Evolutionary conservation across 306 rosid genomes (phyloP).

Genomic region (Prunus davidiana): DNA sequence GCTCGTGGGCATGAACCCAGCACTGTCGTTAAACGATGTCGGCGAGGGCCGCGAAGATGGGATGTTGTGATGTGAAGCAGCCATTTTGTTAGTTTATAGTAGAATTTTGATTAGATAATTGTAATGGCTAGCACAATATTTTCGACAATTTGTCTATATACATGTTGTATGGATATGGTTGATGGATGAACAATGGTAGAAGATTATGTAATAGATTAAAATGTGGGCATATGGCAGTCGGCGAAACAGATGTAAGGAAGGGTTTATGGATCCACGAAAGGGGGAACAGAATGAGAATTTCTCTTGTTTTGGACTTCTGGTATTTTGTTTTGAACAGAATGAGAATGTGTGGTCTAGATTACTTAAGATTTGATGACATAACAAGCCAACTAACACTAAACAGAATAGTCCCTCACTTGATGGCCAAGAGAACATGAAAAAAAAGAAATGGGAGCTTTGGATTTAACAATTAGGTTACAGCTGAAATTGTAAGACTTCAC

Average conservation of each 20-base stretch:
- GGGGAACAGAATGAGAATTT: too few species aligned
- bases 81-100: background rate
- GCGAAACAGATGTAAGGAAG: background rate
- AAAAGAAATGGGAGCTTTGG: background rate
- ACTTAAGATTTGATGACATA: background rate
- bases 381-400: background rate
- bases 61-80: background rate
- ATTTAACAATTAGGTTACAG: background rate
- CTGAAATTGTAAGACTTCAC: background rate
- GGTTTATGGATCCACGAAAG: background rate
- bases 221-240: background rate
- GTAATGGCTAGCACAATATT: too few species aligned
- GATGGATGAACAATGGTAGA: too few species aligned
- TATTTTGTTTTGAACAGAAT: too few species aligned
- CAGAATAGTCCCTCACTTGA: too few species aligned
- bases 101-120: too few species aligned
- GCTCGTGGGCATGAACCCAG: background rate
- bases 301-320: too few species aligned
- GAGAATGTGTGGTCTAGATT: background rate
- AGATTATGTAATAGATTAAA: too few species aligned
- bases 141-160: too few species aligned
- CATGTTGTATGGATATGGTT: too few species aligned
- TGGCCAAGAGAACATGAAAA: background rate
- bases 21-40: background rate
- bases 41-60: background rate